Evolutionary conservation across 768 basidiomycete species (phyloP).

Genomic region (Leccinum disarticulatum): DNA sequence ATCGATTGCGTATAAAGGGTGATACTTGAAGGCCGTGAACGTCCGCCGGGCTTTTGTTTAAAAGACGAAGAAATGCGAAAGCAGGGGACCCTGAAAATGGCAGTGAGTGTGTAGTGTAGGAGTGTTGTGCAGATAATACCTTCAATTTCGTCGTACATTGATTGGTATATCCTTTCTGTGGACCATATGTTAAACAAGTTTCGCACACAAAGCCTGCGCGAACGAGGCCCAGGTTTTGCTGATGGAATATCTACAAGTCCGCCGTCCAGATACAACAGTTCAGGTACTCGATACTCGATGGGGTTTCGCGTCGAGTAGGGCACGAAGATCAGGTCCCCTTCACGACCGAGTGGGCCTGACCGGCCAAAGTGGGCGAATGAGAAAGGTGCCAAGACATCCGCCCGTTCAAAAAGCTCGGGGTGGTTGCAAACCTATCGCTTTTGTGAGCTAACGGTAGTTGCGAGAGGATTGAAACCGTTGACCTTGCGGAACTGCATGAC

Average conservation of each 20-base stretch:
- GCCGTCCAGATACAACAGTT: conserved; percentile 74
- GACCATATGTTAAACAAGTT: conserved; percentile 91
- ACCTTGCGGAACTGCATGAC: conserved; percentile 99
- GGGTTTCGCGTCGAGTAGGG: conserved; percentile 89
- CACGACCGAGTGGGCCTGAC: conserved; percentile 79
- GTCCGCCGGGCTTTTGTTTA: conserved; percentile 63
- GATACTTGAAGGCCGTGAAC: conserved; percentile 59
- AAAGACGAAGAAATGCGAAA: conserved; percentile 79
- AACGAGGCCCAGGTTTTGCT: conserved; percentile 46
- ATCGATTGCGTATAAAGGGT: conserved; percentile 56
- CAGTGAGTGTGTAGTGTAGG: neutral
- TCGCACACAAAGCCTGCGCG: conserved; percentile 54
- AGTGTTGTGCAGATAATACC: conserved; percentile 39
- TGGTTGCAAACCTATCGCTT: conserved; percentile 86
- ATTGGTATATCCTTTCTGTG: conserved; percentile 73
- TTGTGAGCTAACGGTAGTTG: conserved; percentile 7
- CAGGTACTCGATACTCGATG: conserved; percentile 76
- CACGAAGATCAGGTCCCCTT: conserved; percentile 80
- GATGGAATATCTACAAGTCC: conserved; percentile 67
- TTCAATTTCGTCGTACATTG: conserved; percentile 54
- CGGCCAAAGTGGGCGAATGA: conserved; percentile 83
- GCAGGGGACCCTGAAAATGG: conserved; percentile 44
- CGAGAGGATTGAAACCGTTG: conserved; percentile 11
- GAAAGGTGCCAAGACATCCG: conserved; percentile 92
- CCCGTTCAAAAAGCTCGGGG: conserved; percentile 95